These are phyloP conservation scores for Botrytis medusae DNA, from an alignment of 2,329 filamentous ascomycete species.

Conservation along the genomic window DNA sequence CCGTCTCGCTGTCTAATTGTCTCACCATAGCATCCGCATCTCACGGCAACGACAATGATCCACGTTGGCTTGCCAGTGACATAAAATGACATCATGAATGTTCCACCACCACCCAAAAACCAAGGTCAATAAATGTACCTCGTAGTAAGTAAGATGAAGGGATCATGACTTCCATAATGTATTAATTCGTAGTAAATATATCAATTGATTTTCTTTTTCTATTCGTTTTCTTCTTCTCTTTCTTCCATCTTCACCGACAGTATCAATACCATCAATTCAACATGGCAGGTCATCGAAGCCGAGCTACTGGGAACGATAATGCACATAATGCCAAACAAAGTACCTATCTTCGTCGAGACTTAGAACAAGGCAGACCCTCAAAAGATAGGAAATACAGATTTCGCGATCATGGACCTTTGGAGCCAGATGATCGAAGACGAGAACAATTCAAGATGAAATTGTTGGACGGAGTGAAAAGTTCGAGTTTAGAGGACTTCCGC, in stretches of 20 bases:
- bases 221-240: background rate
- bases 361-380: slow-evolving; percentile 22
- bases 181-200: background rate
- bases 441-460: slow-evolving; percentile 32
- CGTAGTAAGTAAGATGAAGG: background rate
- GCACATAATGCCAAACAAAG: background rate
- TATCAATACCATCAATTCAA: background rate
- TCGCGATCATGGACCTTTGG: slow-evolving; percentile 27
- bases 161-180: background rate
- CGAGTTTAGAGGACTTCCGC: slow-evolving; percentile 27
- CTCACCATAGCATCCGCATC: background rate
- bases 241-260: background rate
- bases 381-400: slow-evolving; percentile 33
- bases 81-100: slow-evolving; percentile 13
- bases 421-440: slow-evolving; percentile 31
- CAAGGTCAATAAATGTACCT: background rate
- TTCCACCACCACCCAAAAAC: slow-evolving; percentile 10
- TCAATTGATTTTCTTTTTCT: background rate
- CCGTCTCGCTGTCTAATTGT: background rate
- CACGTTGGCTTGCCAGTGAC: background rate
- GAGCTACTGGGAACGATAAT: background rate
- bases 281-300: slow-evolving; percentile 12
- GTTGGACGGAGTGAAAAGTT: slow-evolving; percentile 26
- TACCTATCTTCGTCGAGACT: slow-evolving; percentile 14
- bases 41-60: background rate